Evolutionary conservation across 2,329 filamentous ascomycete species (phyloP), one percentile per base, ranked within the genome.

Genomic region (Botrytis aclada): DNA sequence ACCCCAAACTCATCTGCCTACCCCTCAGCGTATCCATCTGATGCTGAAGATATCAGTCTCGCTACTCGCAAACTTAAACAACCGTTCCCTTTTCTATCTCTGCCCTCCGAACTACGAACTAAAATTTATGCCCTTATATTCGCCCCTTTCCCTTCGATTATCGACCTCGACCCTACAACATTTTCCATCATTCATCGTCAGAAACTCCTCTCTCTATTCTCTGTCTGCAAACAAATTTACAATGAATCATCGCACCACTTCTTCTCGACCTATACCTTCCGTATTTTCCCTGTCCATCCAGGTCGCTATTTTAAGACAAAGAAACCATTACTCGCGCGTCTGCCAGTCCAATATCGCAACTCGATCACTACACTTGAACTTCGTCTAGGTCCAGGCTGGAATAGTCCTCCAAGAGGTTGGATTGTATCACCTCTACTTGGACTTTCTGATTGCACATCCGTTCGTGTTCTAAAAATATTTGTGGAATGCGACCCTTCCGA

Each of bases 401-500:
- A 84, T 74, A 87, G 87, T 73, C 92, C 92, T 22, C 92, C 92
- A 1, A 85, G 84, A 47, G 88, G 90, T 67, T 94, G 93, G 90
- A 88, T 89, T 1, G 89, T 93, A 20, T 90, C 90, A 75, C 83
- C 86, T 7, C 85, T 86, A 1, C 84, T 94, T 0, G 91, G 92
- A 0, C 84, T 95, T 10, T 76, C 80, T 1, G 89, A 93, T 69
- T 92, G 89, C 80, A 81, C 82, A 72, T 88, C 85, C 65, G 86
- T 92, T 32, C 85, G 86, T 43, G 84, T 84, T 22, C 80, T 95
- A 65, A 88, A 86, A 39, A 86, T 95, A 18, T 92, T 92, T 78
- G 88, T 94, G 37, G 89, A 94, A 80, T 88, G 87, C 75, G 92
- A 95, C 78, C 92, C 92, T 0, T 92, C 89, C 70, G 87, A 91